These are phyloP conservation scores for Durusdinium trenchii DNA, from an alignment of 73 alveolate genomes.

Conservation along the genomic window DNA sequence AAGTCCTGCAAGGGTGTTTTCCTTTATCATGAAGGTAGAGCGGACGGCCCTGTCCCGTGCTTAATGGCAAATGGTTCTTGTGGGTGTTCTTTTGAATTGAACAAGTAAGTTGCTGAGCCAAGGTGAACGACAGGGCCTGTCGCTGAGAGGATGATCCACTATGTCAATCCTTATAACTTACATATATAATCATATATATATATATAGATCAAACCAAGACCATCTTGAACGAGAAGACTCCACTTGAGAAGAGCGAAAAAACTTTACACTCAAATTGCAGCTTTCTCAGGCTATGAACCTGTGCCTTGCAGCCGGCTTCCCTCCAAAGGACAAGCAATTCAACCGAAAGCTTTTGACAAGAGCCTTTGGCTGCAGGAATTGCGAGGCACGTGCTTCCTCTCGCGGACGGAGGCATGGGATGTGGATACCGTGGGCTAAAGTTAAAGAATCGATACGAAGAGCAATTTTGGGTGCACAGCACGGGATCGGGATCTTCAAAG, in stretches of 20 bases:
- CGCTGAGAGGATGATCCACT: not conserved
- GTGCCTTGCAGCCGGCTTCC: slow-evolving; percentile 66
- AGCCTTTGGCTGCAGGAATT: slow-evolving; percentile 17
- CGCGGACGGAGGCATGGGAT: slow-evolving; percentile 69
- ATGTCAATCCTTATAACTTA: not conserved
- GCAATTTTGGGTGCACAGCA: not conserved
- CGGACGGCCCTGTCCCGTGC: slow-evolving; percentile 1
- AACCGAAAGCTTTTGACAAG: not conserved
- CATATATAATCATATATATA: not conserved
- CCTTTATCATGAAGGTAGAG: slow-evolving; percentile 8
- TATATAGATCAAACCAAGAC: not conserved
- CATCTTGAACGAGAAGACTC: not conserved
- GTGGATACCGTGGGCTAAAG: not conserved
- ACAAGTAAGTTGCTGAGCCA: no score
- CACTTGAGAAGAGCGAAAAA: no score
- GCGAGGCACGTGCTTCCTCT: slow-evolving; percentile 74
- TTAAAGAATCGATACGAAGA: not conserved
- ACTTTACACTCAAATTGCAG: not conserved
- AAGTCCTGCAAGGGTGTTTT: slow-evolving; percentile 26
- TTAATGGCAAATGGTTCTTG: no score
- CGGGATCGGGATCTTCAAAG: not conserved
- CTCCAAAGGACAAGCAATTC: slow-evolving; percentile 17
- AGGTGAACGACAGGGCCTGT: slow-evolving; percentile 46
- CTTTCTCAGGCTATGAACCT: slow-evolving; percentile 36
- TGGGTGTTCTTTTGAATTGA: not conserved